Evolutionary conservation across 2,329 filamentous ascomycete genomes (phyloP).

Genomic region (Cordyceps cateniannulata): DNA sequence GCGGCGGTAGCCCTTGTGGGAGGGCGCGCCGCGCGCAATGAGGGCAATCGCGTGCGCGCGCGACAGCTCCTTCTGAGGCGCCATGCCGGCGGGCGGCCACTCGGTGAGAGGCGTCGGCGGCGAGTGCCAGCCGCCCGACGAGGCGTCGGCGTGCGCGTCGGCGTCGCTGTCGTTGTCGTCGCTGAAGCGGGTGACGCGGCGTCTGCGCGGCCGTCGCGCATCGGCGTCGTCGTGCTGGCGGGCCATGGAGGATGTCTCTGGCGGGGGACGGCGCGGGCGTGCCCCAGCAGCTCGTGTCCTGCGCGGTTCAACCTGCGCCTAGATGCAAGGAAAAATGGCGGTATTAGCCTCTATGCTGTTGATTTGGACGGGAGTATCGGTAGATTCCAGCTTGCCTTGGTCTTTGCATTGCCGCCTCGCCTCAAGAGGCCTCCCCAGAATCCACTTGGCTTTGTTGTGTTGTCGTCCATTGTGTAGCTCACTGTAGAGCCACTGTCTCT

Average conservation of each 20-base stretch:
- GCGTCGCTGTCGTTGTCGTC: not conserved
- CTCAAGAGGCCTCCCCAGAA: conserved; percentile 45
- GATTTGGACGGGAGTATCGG: not conserved
- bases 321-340: not conserved
- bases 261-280: not conserved
- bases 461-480: conserved; percentile 21
- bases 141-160: not conserved
- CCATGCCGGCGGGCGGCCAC: conserved; percentile 52
- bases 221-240: not conserved
- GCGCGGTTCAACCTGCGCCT: not conserved
- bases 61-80: conserved; percentile 42
- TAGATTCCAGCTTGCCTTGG: conserved; percentile 13
- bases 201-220: not conserved
- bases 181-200: conserved; percentile 1
- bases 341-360: not conserved
- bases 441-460: conserved; percentile 34
- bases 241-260: conserved; percentile 7
- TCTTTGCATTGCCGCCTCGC: conserved; percentile 32
- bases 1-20: conserved; percentile 48
- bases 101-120: conserved; percentile 33
- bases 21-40: conserved; percentile 51
- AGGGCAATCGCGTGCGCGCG: conserved; percentile 50
- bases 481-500: not conserved
- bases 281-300: not conserved
- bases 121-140: not conserved